These are phyloP conservation scores for Carex parvula DNA, from an alignment of 176 grass and related monocot species.

Conservation along the genomic window DNA sequence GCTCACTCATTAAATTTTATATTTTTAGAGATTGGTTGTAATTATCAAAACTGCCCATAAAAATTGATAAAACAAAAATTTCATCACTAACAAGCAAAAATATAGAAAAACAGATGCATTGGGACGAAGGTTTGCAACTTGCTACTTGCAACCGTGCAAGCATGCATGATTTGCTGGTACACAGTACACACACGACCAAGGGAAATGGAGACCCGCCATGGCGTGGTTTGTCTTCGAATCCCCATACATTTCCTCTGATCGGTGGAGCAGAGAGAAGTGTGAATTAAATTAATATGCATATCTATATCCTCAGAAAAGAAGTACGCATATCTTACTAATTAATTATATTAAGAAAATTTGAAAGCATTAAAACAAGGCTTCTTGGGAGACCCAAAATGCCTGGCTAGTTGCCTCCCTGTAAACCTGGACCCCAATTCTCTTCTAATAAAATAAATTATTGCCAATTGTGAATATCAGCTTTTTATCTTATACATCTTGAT, in stretches of 20 bases:
- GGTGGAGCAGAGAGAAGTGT: neutral
- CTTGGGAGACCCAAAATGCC: slow-evolving; percentile 11
- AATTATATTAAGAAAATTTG: neutral
- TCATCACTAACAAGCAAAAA: neutral
- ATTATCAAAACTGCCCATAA: neutral
- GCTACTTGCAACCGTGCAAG: neutral
- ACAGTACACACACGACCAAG: neutral
- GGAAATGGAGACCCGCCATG: neutral
- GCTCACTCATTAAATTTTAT: too few relatives aligned
- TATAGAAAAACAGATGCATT: neutral
- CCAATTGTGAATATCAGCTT: neutral
- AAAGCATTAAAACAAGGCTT: slow-evolving; percentile 23
- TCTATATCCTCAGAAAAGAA: neutral
- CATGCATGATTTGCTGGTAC: neutral
- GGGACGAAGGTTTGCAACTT: neutral
- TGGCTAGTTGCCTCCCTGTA: slow-evolving; percentile 17
- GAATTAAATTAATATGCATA: neutral
- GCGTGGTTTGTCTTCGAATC: slow-evolving; percentile 18
- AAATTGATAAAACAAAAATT: neutral
- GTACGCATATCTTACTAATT: neutral
- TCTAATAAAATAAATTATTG: neutral
- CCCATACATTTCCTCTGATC: slow-evolving; percentile 4
- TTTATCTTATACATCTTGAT: neutral
- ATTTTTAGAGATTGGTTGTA: neutral
- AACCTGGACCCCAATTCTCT: slow-evolving; percentile 9